phyloP scores from a whole-genome alignment of 2,329 filamentous ascomycete species.

The Chaetomiaceae sp. region DNA sequence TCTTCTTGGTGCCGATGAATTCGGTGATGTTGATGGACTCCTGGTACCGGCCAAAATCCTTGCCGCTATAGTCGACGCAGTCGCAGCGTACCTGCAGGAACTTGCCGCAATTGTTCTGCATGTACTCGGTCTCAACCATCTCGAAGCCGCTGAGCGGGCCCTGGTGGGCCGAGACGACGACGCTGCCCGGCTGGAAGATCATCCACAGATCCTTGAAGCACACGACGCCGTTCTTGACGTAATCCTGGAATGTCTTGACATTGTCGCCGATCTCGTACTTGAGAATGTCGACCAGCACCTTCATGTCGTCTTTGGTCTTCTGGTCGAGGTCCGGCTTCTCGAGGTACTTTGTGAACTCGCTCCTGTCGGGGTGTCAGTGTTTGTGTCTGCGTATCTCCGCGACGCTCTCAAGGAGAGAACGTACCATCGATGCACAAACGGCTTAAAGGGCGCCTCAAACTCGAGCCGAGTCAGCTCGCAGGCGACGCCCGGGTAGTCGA shows the following conservation, averaged over 20 bases:
- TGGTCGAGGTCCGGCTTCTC: conserved; percentile 40
- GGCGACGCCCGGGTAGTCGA: conserved; percentile 57
- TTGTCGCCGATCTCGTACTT: conserved; percentile 47
- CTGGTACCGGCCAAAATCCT: conserved; percentile 40
- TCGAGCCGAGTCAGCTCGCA: conserved; percentile 56
- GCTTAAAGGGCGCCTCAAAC: conserved; percentile 57
- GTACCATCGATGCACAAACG: conserved; percentile 60
- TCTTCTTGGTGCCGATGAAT: conserved; percentile 43
- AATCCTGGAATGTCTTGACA: conserved; percentile 48
- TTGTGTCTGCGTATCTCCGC: background rate
- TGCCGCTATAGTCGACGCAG: conserved; percentile 47
- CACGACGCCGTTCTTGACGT: conserved; percentile 50
- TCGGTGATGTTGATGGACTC: conserved; percentile 35
- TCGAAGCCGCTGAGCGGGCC: conserved; percentile 39
- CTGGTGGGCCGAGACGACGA: conserved; percentile 38
- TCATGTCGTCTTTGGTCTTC: conserved; percentile 43
- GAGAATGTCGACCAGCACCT: conserved; percentile 45
- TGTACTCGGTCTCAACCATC: conserved; percentile 37
- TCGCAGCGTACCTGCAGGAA: conserved; percentile 38
- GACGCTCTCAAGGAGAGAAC: background rate
- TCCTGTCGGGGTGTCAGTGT: conserved; percentile 29
- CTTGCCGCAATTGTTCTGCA: conserved; percentile 35
- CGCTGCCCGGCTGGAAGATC: conserved; percentile 47
- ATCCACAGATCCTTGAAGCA: conserved; percentile 51
- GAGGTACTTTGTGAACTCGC: conserved; percentile 40